Conservation (phyloP, 768 basidiomycete genomes). For the Termitomyces sp. region DNA sequence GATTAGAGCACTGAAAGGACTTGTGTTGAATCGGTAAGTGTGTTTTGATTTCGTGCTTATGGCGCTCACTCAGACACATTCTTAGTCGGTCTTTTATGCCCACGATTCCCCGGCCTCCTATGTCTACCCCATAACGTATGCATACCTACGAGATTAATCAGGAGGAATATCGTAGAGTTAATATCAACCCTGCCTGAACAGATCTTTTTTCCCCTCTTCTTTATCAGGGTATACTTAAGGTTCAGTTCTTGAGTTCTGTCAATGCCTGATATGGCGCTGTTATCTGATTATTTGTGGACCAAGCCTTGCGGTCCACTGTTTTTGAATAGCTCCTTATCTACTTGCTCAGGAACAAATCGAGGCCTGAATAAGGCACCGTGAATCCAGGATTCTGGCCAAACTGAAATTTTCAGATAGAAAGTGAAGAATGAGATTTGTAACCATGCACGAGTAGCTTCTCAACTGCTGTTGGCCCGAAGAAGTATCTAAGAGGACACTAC, state of each 20-base stretch:
- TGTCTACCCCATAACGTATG: not conserved
- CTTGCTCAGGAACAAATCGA: not conserved
- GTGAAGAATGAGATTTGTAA: not conserved
- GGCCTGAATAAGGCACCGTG: not conserved
- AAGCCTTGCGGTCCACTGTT: not conserved
- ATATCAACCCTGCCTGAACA: not conserved
- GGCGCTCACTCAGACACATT: not conserved
- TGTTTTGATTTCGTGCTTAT: not conserved
- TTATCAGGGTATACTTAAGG: not conserved
- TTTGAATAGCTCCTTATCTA: not conserved
- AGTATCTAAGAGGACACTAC: not conserved
- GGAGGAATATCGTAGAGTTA: not conserved
- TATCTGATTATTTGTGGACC: not conserved
- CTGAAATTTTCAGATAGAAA: not conserved
- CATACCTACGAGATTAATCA: not conserved
- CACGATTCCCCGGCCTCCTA: constrained; percentile 18
- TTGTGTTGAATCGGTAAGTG: constrained; percentile 67
- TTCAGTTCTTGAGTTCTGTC: not conserved
- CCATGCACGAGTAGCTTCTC: not conserved
- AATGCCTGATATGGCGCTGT: not conserved
- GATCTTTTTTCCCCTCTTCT: not conserved
- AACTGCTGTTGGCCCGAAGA: not conserved
- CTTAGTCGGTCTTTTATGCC: constrained; percentile 38
- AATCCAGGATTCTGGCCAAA: not conserved
- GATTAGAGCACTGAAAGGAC: constrained; percentile 72